phyloP scores from a whole-genome alignment of 208 protist genomes.

The Trypanosoma brucei region DNA sequence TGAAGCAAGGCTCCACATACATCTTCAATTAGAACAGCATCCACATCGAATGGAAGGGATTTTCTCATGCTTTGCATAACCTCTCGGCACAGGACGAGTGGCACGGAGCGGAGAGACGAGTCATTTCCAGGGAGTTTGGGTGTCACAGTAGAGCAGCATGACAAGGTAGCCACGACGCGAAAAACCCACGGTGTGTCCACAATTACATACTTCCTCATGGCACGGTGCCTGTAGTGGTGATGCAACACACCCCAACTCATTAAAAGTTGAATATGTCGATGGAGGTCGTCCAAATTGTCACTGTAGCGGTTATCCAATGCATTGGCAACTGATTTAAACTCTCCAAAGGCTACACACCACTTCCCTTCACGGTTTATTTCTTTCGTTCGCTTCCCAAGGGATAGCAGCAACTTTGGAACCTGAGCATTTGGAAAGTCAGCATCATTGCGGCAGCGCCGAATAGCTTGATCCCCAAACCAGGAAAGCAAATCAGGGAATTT shows the following conservation, averaged over 20 bases:
- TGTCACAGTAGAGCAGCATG: constrained; percentile 11
- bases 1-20: constrained; percentile 11
- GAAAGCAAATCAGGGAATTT: constrained; percentile 58
- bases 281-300: constrained; percentile 34
- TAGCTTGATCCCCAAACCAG: constrained; percentile 65
- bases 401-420: constrained; percentile 42
- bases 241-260: constrained; percentile 52
- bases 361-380: constrained; percentile 34
- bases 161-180: constrained; percentile 23
- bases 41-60: constrained; percentile 22
- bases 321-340: constrained; percentile 56
- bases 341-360: constrained; percentile 46
- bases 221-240: constrained; percentile 52
- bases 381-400: constrained; percentile 25
- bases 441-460: constrained; percentile 51
- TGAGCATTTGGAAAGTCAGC: constrained; percentile 63
- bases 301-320: constrained; percentile 42
- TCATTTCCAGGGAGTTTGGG: neutral
- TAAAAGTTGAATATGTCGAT: constrained; percentile 70
- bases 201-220: constrained; percentile 42
- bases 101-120: neutral
- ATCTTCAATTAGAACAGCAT: constrained; percentile 20
- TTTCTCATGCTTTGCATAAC: constrained; percentile 8
- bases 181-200: constrained; percentile 69
- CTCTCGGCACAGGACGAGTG: constrained; percentile 4